Conservation (phyloP, 2,329 filamentous ascomycete genomes). For the Harringtonia lauricola region DNA sequence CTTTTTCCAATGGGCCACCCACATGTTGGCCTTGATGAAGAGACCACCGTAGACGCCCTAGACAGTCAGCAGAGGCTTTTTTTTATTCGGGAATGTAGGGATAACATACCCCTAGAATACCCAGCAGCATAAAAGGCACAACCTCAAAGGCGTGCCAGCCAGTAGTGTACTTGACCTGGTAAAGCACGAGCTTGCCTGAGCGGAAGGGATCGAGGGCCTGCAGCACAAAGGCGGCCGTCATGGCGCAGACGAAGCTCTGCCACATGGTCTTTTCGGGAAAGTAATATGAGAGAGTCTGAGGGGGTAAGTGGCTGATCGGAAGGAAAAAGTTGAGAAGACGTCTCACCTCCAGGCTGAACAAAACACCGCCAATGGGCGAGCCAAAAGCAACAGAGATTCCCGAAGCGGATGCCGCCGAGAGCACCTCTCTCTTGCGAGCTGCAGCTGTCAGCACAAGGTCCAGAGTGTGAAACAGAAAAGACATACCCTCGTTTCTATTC, state of each 20-base stretch:
- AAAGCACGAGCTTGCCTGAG: conserved; percentile 89
- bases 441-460: neutral
- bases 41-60: conserved; percentile 85
- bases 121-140: conserved; percentile 75
- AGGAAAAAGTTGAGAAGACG: no score
- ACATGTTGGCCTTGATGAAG: conserved; percentile 93
- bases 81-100: no score
- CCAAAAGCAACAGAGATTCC: conserved; percentile 93
- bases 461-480: neutral
- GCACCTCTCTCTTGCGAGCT: conserved; percentile 86
- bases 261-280: conserved; percentile 99
- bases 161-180: conserved; percentile 86
- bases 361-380: conserved; percentile 83
- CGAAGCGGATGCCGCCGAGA: conserved; percentile 84
- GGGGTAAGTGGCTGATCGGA: no score
- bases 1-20: conserved; percentile 70
- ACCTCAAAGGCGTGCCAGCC: conserved; percentile 94
- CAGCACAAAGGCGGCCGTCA: conserved; percentile 92
- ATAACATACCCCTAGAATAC: conserved; percentile 70
- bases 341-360: conserved; percentile 84
- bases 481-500: conserved; percentile 70
- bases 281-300: conserved; percentile 82
- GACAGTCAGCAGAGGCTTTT: neutral
- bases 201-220: conserved; percentile 91
- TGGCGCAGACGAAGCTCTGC: conserved; percentile 98